Conservation (phyloP, 2,329 filamentous ascomycete species). For the Paraconiothyrium brasiliense region DNA sequence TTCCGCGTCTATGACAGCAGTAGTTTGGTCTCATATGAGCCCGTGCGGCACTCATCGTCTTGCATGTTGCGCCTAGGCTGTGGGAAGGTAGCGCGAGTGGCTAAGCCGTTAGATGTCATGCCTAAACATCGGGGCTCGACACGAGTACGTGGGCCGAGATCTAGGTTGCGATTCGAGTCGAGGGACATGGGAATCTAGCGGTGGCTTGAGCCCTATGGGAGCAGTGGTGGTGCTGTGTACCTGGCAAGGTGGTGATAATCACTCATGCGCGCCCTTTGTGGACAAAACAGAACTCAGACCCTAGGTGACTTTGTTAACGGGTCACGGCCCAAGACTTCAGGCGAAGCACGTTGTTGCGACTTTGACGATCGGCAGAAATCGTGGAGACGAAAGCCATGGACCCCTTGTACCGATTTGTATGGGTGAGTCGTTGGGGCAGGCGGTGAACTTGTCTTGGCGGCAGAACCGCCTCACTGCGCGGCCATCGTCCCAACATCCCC, state of each 20-base stretch:
- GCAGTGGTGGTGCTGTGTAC: background rate
- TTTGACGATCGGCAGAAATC: too few species aligned
- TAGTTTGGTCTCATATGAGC: background rate
- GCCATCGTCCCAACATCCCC: background rate
- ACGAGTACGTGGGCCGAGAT: background rate
- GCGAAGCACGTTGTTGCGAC: too few species aligned
- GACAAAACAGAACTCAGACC: too few species aligned
- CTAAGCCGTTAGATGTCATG: background rate
- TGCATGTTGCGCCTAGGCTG: background rate
- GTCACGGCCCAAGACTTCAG: too few species aligned
- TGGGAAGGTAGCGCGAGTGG: background rate
- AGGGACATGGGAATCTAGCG: background rate
- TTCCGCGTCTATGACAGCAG: background rate
- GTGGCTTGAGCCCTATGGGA: background rate
- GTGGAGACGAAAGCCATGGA: too few species aligned
- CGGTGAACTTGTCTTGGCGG: background rate
- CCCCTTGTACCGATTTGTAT: too few species aligned
- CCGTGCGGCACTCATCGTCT: background rate
- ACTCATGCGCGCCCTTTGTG: too few species aligned
- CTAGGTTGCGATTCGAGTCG: background rate
- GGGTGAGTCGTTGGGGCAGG: too few species aligned
- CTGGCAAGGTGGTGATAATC: too few species aligned
- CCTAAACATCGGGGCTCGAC: background rate
- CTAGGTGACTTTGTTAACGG: too few species aligned
- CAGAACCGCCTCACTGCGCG: background rate